A percentile compares a stretch with the other conserved stretches of the same genome.
Conservation (phyloP, 768 basidiomycete species). For the Heimioporus sp. region DNA sequence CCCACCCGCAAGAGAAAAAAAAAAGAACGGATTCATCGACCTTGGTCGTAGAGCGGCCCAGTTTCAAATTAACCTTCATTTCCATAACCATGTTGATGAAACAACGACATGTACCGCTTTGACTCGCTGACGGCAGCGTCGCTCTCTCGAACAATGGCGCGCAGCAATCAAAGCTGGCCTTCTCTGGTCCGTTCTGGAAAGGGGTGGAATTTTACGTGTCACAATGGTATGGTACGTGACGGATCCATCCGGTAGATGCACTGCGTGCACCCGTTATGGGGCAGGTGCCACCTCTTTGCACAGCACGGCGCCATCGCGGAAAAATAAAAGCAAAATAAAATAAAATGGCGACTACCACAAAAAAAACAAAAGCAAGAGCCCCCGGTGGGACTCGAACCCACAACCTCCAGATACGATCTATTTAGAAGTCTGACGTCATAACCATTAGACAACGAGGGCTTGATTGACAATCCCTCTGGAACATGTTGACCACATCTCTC, state of each 20-base stretch:
- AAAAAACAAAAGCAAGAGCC: slow-evolving; percentile 40
- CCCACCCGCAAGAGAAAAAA: too few species aligned
- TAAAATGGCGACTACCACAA: background rate
- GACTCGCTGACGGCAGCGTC: slow-evolving; percentile 18
- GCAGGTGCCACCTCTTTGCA: background rate
- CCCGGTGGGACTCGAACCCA: slow-evolving; percentile 86
- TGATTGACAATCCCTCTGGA: background rate
- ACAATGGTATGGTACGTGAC: background rate
- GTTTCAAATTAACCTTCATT: slow-evolving; percentile 20
- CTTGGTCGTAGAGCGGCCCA: slow-evolving; percentile 15
- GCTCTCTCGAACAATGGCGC: background rate
- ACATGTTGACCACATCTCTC: background rate
- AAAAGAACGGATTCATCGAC: background rate
- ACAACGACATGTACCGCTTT: slow-evolving; percentile 9
- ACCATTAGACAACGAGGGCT: slow-evolving; percentile 87
- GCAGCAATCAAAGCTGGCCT: too few species aligned
- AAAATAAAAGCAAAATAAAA: background rate
- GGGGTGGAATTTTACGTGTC: slow-evolving; percentile 24
- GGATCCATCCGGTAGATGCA: slow-evolving; percentile 6
- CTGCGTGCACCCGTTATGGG: background rate
- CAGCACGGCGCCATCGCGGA: background rate
- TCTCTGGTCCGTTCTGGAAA: background rate
- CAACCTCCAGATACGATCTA: slow-evolving; percentile 84
- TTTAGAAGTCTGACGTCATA: slow-evolving; percentile 90
- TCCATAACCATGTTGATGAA: slow-evolving; percentile 14